Percentiles rank a stretch among this genome's conserved stretches.
Evolutionary conservation across 1,284 basidiomycete species (phyloP).

Genomic region (Moniliella sp.): DNA sequence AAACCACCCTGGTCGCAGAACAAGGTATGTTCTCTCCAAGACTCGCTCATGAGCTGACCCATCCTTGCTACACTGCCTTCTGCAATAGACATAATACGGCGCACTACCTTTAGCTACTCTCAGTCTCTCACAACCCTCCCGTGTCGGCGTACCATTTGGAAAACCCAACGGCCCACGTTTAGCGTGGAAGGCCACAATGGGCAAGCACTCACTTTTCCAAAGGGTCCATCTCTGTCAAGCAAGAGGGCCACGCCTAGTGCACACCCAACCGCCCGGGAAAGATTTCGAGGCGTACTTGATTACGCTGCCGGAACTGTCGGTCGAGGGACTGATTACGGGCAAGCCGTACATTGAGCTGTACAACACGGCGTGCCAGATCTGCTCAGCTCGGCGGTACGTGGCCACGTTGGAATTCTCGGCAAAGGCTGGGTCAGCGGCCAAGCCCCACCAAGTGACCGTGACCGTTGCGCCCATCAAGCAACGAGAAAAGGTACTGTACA

Average conservation of each 20-base stretch:
- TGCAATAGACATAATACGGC: too few relatives aligned
- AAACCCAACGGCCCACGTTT: constrained; percentile 58
- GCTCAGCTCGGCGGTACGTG: constrained; percentile 52
- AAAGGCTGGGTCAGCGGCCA: constrained; percentile 79
- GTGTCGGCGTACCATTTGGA: constrained; percentile 44
- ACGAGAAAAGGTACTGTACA: too few relatives aligned
- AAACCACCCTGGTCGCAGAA: constrained; percentile 66
- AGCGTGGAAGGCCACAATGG: constrained; percentile 68
- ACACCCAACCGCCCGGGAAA: constrained; percentile 49
- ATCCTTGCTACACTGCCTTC: too few relatives aligned
- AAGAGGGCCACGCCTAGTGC: constrained; percentile 77
- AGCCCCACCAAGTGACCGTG: constrained; percentile 78
- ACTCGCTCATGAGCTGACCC: too few relatives aligned
- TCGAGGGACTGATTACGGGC: constrained; percentile 41
- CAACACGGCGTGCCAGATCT: constrained; percentile 63
- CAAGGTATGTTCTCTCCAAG: constrained; percentile 83
- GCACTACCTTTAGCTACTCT: too few relatives aligned
- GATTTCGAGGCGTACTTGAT: constrained; percentile 50
- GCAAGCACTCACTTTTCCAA: constrained; percentile 64
- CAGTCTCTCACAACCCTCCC: constrained; percentile 43
- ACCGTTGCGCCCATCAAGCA: too few relatives aligned
- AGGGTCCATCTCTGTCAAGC: constrained; percentile 65
- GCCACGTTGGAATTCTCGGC: constrained; percentile 63
- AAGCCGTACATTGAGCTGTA: constrained; percentile 55
- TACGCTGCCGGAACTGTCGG: constrained; percentile 46